A percentile compares a stretch with the other conserved stretches of the same genome.
phyloP scores from a whole-genome alignment of 23 red algal species.

The Gracilaria gracilis region DNA sequence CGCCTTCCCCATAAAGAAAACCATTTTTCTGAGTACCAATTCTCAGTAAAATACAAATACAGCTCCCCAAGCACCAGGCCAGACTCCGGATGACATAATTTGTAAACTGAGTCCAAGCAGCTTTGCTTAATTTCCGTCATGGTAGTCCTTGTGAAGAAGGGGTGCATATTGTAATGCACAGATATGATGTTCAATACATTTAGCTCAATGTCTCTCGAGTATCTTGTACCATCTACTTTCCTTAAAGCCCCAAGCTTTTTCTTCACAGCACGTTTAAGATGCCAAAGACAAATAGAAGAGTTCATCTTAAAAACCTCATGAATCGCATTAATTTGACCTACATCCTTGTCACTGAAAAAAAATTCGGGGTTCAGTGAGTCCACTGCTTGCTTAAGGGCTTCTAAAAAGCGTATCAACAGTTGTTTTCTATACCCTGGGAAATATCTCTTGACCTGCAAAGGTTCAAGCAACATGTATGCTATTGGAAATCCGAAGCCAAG shows the following conservation, averaged over 20 bases:
- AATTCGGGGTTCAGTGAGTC: not conserved
- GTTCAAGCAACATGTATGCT: too few species aligned
- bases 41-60: not conserved
- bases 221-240: not conserved
- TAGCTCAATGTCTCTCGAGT: not conserved
- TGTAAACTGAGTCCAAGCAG: too few species aligned
- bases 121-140: not conserved
- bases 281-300: not conserved
- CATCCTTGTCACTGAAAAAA: not conserved
- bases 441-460: too few species aligned
- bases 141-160: not conserved
- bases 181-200: not conserved
- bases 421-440: too few species aligned
- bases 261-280: not conserved
- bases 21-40: not conserved
- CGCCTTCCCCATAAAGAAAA: not conserved
- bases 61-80: not conserved
- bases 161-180: not conserved
- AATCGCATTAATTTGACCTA: not conserved
- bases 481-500: too few species aligned
- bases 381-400: not conserved
- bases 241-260: not conserved
- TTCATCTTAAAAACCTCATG: not conserved
- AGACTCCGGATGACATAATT: too few species aligned
- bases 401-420: too few species aligned